A percentile compares a stretch with the other conserved stretches of the same genome.
phyloP scores from a whole-genome alignment of 495 filamentous ascomycete genomes.

The Neurospora terricola region DNA sequence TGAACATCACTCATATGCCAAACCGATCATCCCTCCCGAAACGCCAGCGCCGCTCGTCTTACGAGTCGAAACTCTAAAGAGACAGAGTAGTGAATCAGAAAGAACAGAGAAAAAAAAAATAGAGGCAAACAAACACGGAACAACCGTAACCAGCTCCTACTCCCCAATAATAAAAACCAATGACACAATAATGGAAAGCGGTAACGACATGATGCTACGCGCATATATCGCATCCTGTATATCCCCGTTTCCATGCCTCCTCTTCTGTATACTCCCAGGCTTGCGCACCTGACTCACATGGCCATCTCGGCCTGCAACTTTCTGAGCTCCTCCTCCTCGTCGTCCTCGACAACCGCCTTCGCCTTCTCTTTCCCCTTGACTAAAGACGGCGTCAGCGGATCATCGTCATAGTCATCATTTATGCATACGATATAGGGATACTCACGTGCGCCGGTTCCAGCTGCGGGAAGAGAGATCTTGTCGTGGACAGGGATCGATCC shows the following conservation, averaged over 20 bases:
- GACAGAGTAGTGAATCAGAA: neutral
- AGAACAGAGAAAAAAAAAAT: neutral
- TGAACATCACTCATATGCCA: neutral
- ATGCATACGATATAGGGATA: neutral
- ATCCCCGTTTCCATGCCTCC: constrained; percentile 2
- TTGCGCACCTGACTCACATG: constrained; percentile 44
- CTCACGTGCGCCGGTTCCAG: constrained; percentile 66
- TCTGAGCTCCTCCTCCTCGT: constrained; percentile 90
- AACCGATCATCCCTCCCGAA: neutral
- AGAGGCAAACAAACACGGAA: neutral
- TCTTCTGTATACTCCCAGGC: constrained; percentile 1
- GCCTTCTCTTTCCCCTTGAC: constrained; percentile 49
- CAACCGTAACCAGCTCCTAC: neutral
- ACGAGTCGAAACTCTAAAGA: neutral
- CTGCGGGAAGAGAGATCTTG: constrained; percentile 62
- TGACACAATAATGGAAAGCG: neutral
- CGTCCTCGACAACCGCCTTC: constrained; percentile 61
- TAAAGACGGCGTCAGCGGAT: constrained; percentile 23
- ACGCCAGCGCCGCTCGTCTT: neutral
- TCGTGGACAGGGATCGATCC: constrained; percentile 53
- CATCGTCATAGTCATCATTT: neutral
- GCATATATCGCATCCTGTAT: neutral
- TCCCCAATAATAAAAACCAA: neutral
- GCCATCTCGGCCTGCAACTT: constrained; percentile 97
- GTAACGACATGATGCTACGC: neutral